Evolutionary conservation across 2,329 filamentous ascomycete genomes (phyloP), one percentile per base, ranked within the genome.

Genomic region (Eutypella sp.): DNA sequence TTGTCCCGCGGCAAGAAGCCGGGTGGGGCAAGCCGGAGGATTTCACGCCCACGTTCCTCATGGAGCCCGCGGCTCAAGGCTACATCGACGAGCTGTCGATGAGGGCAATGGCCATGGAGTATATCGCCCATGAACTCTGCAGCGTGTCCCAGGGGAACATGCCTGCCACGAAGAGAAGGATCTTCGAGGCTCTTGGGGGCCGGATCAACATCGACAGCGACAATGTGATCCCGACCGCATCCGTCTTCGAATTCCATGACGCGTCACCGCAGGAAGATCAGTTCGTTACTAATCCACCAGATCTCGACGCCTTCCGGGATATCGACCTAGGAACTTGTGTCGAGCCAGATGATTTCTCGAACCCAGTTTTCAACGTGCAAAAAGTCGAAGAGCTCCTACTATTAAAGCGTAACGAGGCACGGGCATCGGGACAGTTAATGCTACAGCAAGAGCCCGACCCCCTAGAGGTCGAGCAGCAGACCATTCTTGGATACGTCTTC

Each of bases 171-270:
- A 87, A 88, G 62, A 72, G 82, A 46, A 76, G 82, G 6, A 79
- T 87, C 4, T 80, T 84, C 40, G 81, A 83, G 48, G 81, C 89
- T 1, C 71, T 97, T n/a, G 81, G 91, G 37, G 93, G 93, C 5
- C 82, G 85, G 36, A 81, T 89, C 7, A 74, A 79, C 10, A 71
- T 82, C 16, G 78, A 85, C 13, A 81, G 80, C 47, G 84, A 85
- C 40, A 79, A 87, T 44, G 72, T 81, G 5, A 71, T 86, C 31
- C 70, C 74, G 23, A 86, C 89, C 47, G 78, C 85, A 1, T 90
- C 87, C 3, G 78, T 97, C 6, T 96, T 97, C 59, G 90, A 96
- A 53, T 76, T 97, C 19, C 93, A 95, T 57, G 93, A 99, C 67
- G 97, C 97, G 58, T 78, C 93, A 48, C 66, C 76, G 2, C 62